Evolutionary conservation across 768 basidiomycete species (phyloP).

Genomic region (Suillus luteus): DNA sequence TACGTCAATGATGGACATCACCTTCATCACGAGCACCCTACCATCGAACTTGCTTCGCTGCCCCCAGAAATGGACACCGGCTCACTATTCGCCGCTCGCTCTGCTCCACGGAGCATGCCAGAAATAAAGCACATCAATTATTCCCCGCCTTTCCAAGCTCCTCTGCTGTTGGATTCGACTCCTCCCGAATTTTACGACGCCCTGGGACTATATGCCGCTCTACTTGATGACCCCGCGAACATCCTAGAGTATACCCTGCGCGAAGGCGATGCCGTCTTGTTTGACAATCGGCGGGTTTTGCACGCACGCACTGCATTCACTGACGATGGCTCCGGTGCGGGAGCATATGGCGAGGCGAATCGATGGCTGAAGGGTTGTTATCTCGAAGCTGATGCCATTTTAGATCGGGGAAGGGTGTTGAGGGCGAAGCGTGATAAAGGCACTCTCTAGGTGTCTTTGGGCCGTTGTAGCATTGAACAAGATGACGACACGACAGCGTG

Average conservation of each 20-base stretch:
- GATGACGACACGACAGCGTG: not conserved
- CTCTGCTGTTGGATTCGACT: conserved; percentile 54
- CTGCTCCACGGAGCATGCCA: conserved; percentile 16
- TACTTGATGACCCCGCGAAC: conserved; percentile 54
- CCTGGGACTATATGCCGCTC: conserved; percentile 56
- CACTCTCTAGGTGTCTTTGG: not conserved
- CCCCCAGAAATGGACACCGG: conserved; percentile 17
- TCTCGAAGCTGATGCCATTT: conserved; percentile 64
- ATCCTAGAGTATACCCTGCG: conserved; percentile 64
- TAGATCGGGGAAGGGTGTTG: conserved; percentile 61
- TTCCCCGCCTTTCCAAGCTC: conserved; percentile 93
- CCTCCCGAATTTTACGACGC: conserved; percentile 62
- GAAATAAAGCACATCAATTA: conserved; percentile 78
- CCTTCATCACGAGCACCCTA: conserved; percentile 69
- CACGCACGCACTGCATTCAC: conserved; percentile 84
- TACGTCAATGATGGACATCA: conserved; percentile 92
- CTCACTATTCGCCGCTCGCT: conserved; percentile 1
- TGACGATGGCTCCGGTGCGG: conserved; percentile 31
- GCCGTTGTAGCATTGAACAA: not conserved
- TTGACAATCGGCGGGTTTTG: conserved; percentile 89
- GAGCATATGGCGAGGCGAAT: conserved; percentile 48
- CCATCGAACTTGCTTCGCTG: conserved; percentile 58
- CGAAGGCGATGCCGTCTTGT: conserved; percentile 86
- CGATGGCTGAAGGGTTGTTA: conserved; percentile 93
- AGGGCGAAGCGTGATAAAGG: conserved; percentile 28